phyloP scores from a whole-genome alignment of 257 asterid genomes.

The Schizonepeta tenuifolia region DNA sequence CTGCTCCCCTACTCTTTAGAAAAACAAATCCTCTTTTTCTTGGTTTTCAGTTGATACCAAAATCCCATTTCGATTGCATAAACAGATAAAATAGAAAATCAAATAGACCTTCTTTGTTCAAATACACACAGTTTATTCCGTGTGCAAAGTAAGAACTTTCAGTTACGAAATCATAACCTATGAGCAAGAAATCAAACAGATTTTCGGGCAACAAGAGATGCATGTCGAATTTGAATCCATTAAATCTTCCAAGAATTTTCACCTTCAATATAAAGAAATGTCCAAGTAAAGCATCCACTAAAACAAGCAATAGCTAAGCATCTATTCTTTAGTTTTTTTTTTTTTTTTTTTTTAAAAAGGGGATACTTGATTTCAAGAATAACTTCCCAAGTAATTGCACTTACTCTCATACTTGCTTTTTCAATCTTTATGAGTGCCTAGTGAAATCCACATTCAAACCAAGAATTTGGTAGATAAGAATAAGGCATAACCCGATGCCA shows the following conservation, averaged over 20 bases:
- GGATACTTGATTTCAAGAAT: slow-evolving; percentile 25
- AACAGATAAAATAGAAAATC: background rate
- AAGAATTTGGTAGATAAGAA: slow-evolving; percentile 21
- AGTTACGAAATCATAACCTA: no score
- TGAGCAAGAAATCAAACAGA: background rate
- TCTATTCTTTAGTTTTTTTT: background rate
- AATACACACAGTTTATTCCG: no score
- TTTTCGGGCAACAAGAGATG: background rate
- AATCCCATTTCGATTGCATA: background rate
- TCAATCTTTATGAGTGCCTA: slow-evolving; percentile 3
- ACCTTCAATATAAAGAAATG: slow-evolving; percentile 16
- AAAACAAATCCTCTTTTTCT: background rate
- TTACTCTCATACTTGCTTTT: slow-evolving; percentile 2
- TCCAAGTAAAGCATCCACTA: slow-evolving; percentile 31
- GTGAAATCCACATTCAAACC: slow-evolving; percentile 8
- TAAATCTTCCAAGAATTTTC: background rate
- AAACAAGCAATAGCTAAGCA: slow-evolving; percentile 1
- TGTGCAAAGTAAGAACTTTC: no score
- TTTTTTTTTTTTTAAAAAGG: no score
- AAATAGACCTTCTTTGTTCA: background rate
- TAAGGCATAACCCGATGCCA: slow-evolving; percentile 6
- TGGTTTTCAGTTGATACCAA: background rate
- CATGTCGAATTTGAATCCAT: background rate
- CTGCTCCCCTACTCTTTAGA: background rate
- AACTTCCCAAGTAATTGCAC: slow-evolving; percentile 5